Conservation (phyloP, 495 filamentous ascomycete species). For the Lophiostoma macrostomum region DNA sequence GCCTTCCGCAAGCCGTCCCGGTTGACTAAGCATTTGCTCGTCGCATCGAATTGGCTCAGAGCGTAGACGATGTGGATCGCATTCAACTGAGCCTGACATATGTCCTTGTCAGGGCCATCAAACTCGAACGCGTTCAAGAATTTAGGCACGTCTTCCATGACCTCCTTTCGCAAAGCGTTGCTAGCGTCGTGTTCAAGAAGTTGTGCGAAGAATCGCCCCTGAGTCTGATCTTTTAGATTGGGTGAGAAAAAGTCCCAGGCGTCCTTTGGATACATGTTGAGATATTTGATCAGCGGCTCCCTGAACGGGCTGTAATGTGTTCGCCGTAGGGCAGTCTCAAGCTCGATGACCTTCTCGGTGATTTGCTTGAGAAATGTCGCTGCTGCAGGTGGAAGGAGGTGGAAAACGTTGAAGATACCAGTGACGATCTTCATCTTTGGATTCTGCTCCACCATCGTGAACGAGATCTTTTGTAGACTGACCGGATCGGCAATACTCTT, state of each 20-base stretch:
- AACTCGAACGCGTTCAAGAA: slow-evolving; percentile 63
- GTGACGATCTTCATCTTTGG: slow-evolving; percentile 87
- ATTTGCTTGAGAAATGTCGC: slow-evolving; percentile 85
- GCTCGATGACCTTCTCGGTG: slow-evolving; percentile 80
- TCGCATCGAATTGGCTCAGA: slow-evolving; percentile 58
- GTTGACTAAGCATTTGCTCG: slow-evolving; percentile 71
- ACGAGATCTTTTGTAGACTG: slow-evolving; percentile 83
- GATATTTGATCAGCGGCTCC: slow-evolving; percentile 85
- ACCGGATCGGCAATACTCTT: slow-evolving; percentile 80
- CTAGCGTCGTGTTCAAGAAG: slow-evolving; percentile 75
- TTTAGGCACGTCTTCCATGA: slow-evolving; percentile 68
- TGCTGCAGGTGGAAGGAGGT: slow-evolving; percentile 83
- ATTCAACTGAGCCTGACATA: slow-evolving; percentile 74
- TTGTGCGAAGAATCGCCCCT: slow-evolving; percentile 93
- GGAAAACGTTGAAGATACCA: slow-evolving; percentile 93
- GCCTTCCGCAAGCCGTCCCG: slow-evolving; percentile 68
- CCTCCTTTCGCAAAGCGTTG: slow-evolving; percentile 67
- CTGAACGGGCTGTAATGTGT: slow-evolving; percentile 94
- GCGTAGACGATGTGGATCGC: slow-evolving; percentile 80
- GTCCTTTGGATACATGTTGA: slow-evolving; percentile 89
- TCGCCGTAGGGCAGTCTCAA: slow-evolving; percentile 80
- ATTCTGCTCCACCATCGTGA: slow-evolving; percentile 89
- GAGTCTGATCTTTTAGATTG: slow-evolving; percentile 74
- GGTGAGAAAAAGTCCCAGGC: slow-evolving; percentile 74
- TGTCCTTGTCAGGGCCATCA: slow-evolving; percentile 59